Base-by-base conservation (phyloP, 257 asterid species). In the Salvia hispanica region DNA sequence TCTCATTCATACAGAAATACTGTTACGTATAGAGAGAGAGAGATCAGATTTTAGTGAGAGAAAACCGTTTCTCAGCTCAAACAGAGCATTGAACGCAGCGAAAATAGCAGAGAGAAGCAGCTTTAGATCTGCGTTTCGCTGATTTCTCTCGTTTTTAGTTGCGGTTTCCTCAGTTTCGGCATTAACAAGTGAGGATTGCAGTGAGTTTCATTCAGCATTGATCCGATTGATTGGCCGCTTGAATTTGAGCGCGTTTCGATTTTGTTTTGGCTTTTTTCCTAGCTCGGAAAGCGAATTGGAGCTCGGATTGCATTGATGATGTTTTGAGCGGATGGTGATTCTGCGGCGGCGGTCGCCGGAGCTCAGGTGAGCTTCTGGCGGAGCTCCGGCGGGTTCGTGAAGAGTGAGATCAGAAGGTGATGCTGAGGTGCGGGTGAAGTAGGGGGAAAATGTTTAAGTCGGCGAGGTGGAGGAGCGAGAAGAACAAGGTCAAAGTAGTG, bases 381-480 rank as follows among this genome's bases (percentile, higher is more conserved):
- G 79, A 81, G 83, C 86, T 85, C 89, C 86, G 88, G 91, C 85
- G 87, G 47, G 69, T 71, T 61, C 4, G 10, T 52, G 50, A 25
- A 64, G 48, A 43, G 46, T 10, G 2, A 6, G 70, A 55, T 61
- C 48, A 10, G 62, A 58, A 9, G 50, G 52, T 62, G 51, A 72
- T 79, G 88, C 64, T 79, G 44, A 39, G 55, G 76, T 81, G 88
- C 78, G 72, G 70, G 80, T 58, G 10, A 69, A 58, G 25, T 48
- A 15, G 76, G 58, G 58, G 56, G 68, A 84, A 40, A 72, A 94
- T 94, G 99, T 91, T 94, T 61, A 85, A 86, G 90, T 77, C 97
- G 60, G 86, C 78, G 78, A 71, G 88, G 85, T 94, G 97, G 99
- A 87, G 89, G 83, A 82, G 88, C 76, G 97, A 94, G 71, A 94